Evolutionary conservation across 768 basidiomycete species (phyloP).

Genomic region (Panus rudis): DNA sequence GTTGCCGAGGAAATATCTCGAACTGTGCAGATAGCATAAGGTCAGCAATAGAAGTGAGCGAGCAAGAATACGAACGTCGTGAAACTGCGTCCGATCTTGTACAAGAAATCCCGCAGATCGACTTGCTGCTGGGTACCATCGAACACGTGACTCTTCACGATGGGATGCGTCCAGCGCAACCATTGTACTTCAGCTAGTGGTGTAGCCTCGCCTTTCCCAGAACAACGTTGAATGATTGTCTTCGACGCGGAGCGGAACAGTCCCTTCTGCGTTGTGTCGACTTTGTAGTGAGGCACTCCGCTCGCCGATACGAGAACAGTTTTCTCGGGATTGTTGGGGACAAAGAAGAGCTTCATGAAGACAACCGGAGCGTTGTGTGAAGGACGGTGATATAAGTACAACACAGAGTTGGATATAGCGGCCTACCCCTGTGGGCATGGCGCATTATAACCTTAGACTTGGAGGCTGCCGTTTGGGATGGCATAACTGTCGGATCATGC

Average conservation of each 20-base stretch:
- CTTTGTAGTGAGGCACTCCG: constrained; percentile 43
- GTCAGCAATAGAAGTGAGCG: background rate
- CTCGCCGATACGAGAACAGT: constrained; percentile 44
- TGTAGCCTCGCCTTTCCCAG: constrained; percentile 30
- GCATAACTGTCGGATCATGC: too few relatives aligned
- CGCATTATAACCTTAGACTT: too few relatives aligned
- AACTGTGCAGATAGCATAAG: constrained; percentile 22
- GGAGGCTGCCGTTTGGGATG: too few relatives aligned
- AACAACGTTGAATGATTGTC: constrained; percentile 36
- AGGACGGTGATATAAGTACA: too few relatives aligned
- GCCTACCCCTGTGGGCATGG: too few relatives aligned
- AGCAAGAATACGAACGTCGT: constrained; percentile 33
- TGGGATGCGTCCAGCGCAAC: constrained; percentile 36
- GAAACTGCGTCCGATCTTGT: constrained; percentile 31
- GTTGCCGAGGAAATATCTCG: constrained; percentile 43
- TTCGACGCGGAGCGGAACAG: constrained; percentile 25
- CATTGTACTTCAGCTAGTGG: constrained; percentile 47
- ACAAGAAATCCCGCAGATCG: constrained; percentile 34
- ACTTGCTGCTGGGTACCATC: constrained; percentile 22
- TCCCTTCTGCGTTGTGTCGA: constrained; percentile 31
- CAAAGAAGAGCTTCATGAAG: constrained; percentile 45
- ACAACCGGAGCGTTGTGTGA: background rate
- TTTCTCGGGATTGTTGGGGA: constrained; percentile 43
- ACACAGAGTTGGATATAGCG: too few relatives aligned
- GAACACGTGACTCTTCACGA: constrained; percentile 34